Conservation (phyloP, 1,139 yeast species). For the Lodderomyces elongisporus region DNA sequence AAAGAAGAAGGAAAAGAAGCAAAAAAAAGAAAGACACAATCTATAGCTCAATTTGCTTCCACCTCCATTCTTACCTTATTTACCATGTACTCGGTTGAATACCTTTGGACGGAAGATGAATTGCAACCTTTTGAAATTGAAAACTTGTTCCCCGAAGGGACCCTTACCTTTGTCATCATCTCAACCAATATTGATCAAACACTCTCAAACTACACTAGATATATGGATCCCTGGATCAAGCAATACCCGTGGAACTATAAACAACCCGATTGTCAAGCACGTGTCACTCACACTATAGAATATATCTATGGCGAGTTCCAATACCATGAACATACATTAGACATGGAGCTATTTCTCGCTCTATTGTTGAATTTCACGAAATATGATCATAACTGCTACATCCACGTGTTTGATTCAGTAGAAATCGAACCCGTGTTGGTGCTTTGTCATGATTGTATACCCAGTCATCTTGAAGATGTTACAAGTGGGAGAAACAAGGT, state of each 20-base stretch:
- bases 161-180: slow-evolving; percentile 10
- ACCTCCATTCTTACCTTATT: no score
- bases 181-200: slow-evolving; percentile 7
- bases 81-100: slow-evolving; percentile 8
- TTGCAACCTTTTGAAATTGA: slow-evolving; percentile 8
- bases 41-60: no score
- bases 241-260: slow-evolving; percentile 13
- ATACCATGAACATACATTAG: slow-evolving; percentile 41
- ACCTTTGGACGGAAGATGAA: slow-evolving; percentile 11
- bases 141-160: slow-evolving; percentile 7
- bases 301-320: slow-evolving; percentile 41
- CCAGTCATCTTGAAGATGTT: slow-evolving; percentile 45
- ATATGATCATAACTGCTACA: slow-evolving; percentile 26
- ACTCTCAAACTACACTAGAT: slow-evolving; percentile 5
- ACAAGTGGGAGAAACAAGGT: slow-evolving; percentile 35
- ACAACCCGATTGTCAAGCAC: slow-evolving; percentile 7
- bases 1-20: no score
- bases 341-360: slow-evolving; percentile 42
- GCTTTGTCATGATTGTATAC: slow-evolving; percentile 34
- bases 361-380: slow-evolving; percentile 33
- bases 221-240: slow-evolving; percentile 9
- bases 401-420: slow-evolving; percentile 45
- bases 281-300: slow-evolving; percentile 5
- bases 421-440: slow-evolving; percentile 55
- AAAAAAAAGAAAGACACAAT: no score